These are phyloP conservation scores for Protomyces arabidopsidicola DNA, from an alignment of 1,139 yeast genomes.

Conservation along the genomic window DNA sequence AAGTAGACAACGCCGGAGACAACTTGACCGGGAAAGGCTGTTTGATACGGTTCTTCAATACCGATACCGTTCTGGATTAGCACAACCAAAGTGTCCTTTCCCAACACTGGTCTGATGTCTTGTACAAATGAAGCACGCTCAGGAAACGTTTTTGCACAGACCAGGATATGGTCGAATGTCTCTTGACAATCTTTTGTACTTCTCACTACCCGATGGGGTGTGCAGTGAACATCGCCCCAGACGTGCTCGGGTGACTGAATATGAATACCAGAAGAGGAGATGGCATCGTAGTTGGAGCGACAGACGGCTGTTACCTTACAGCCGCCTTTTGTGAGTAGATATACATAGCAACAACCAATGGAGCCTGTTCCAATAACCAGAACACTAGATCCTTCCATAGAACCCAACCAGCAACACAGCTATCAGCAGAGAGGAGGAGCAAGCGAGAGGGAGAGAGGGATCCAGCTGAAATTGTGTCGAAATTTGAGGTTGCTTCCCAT, in stretches of 20 bases:
- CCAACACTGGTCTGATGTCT: conserved; percentile 53
- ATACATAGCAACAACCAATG: conserved; percentile 55
- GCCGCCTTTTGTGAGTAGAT: conserved; percentile 42
- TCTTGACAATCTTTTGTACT: conserved; percentile 43
- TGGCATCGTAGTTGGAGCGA: conserved; percentile 62
- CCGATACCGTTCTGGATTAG: conserved; percentile 70
- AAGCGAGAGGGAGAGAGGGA: too few species aligned
- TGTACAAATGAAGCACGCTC: conserved; percentile 57
- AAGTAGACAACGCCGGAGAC: conserved; percentile 64
- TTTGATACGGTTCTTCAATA: conserved; percentile 57
- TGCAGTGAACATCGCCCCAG: conserved; percentile 42
- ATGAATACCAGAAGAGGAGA: conserved; percentile 52
- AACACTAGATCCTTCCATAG: conserved; percentile 34
- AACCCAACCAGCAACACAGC: neutral
- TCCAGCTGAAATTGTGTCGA: too few species aligned
- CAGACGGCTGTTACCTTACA: conserved; percentile 50
- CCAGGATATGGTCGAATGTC: conserved; percentile 57
- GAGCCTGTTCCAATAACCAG: conserved; percentile 65
- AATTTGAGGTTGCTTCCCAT: too few species aligned
- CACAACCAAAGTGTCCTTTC: conserved; percentile 50
- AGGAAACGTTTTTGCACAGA: conserved; percentile 68
- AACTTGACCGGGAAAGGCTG: conserved; percentile 53
- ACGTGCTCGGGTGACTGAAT: conserved; percentile 55
- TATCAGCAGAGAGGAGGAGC: too few species aligned
- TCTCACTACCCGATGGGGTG: conserved; percentile 36